These are phyloP conservation scores for Flaveria bidentis DNA, from an alignment of 129 eudicot genomes.

Conservation along the genomic window DNA sequence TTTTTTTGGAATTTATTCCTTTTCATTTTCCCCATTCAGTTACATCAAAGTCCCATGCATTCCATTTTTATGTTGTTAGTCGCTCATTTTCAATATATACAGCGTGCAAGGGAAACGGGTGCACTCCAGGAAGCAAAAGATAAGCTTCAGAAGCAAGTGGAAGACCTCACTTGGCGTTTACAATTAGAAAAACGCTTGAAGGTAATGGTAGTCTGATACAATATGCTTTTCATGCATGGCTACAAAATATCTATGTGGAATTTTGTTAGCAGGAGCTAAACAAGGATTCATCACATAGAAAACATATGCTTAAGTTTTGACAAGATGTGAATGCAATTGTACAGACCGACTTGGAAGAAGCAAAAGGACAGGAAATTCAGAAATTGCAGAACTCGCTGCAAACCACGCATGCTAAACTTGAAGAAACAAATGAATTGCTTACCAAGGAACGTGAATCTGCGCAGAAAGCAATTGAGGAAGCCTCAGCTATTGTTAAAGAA, in stretches of 20 bases:
- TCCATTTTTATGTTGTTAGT: constrained; percentile 12
- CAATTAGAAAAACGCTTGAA: constrained; percentile 89
- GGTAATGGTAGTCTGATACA: constrained; percentile 49
- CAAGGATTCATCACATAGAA: neutral
- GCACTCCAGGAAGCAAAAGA: constrained; percentile 94
- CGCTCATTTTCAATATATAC: constrained; percentile 31
- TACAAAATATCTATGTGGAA: constrained; percentile 16
- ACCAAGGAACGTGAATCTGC: constrained; percentile 77
- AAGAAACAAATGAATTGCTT: constrained; percentile 65
- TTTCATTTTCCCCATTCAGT: neutral
- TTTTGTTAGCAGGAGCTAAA: constrained; percentile 3
- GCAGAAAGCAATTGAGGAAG: constrained; percentile 87
- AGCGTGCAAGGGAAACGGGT: constrained; percentile 89
- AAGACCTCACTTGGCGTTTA: constrained; percentile 87
- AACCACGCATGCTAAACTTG: constrained; percentile 63
- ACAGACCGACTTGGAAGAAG: constrained; percentile 92
- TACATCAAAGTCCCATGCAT: constrained; percentile 20
- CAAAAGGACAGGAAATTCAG: constrained; percentile 73
- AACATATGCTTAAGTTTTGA: constrained; percentile 3
- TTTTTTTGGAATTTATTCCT: neutral
- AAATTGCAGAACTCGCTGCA: constrained; percentile 78
- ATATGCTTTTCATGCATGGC: constrained; percentile 13
- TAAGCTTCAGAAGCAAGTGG: constrained; percentile 85
- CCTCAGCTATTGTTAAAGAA: constrained; percentile 61
- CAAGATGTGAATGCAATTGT: constrained; percentile 23